A percentile compares a stretch with the other conserved stretches of the same genome.
Evolutionary conservation across 768 basidiomycete species (phyloP).

Genomic region (Pholiota microspora): DNA sequence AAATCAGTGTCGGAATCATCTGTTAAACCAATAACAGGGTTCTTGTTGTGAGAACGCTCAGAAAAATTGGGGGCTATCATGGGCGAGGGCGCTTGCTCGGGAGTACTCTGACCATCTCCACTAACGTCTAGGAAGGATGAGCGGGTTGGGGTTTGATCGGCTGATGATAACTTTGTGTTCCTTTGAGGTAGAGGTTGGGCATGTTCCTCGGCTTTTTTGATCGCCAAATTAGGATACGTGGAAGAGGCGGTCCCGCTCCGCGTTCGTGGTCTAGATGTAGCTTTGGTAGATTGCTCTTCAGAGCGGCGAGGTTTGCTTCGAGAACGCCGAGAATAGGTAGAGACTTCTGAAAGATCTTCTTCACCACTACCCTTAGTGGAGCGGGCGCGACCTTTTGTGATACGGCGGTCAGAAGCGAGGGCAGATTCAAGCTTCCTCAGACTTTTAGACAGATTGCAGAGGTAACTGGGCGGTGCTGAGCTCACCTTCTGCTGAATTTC

Average conservation of each 20-base stretch:
- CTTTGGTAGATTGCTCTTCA: constrained; percentile 16
- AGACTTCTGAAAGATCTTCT: constrained; percentile 51
- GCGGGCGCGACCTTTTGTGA: constrained; percentile 36
- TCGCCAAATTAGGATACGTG: constrained; percentile 39
- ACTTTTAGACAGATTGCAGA: constrained; percentile 8
- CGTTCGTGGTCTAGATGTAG: constrained; percentile 39
- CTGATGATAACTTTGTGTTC: constrained; percentile 17
- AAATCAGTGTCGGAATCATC: constrained; percentile 86
- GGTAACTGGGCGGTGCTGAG: constrained; percentile 7
- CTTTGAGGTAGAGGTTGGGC: constrained; percentile 11
- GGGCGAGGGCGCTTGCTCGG: constrained; percentile 30
- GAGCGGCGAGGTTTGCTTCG: constrained; percentile 29
- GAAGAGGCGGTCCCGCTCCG: constrained; percentile 69
- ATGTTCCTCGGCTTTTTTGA: constrained; percentile 24
- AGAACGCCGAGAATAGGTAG: constrained; percentile 40
- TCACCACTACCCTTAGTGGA: constrained; percentile 48
- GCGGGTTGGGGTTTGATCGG: constrained; percentile 42
- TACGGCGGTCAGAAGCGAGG: constrained; percentile 56
- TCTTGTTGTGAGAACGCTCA: constrained; percentile 6
- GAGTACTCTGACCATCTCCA: constrained; percentile 31
- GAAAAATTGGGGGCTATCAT: constrained; percentile 6
- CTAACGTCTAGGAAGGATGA: constrained; percentile 35
- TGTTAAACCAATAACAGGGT: constrained; percentile 37
- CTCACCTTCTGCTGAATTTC: constrained; percentile 89
- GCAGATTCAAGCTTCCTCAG: constrained; percentile 68